Base-by-base conservation (phyloP, 768 basidiomycete species). In the Tricholoma flavovirens region DNA sequence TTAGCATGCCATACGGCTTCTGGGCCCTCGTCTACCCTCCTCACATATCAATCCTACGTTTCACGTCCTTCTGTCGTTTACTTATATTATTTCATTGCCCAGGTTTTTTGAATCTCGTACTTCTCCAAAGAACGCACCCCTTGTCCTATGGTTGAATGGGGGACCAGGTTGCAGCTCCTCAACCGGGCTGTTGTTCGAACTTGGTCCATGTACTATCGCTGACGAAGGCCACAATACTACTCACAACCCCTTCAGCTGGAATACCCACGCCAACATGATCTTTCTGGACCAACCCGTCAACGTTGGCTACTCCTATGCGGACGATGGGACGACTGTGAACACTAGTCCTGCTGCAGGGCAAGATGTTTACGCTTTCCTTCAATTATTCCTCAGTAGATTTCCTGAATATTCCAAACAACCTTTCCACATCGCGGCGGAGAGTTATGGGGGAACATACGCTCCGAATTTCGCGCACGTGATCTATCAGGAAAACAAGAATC, bases 81-180 rank as follows among this genome's bases (percentile, higher is more conserved):
- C 33, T 58, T 15, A 51, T 55, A 51, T 53, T n/a, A 6, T 43
- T 38, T 21, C 15, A 10, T 36, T 14, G 17, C 14, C 19, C 56
- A 90, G 89, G 89, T 93, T 92, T 80, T 93, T 98, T 62, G 95
- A 97, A 72, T 83, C 88, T 1, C 79, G 94, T 33, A 75, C 72
- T 53, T 77, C 82, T 15, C 94, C 96, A 0, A 71, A 79, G 51
- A 76, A 83, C 52, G 93, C 89, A 5, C 95, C 94, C 4, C 78
- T 98, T 2, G 78, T 95, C 8, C 76, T 97, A 48, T 97, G 95
- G 95, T 75, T 92, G n/a, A 92, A 91, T 60, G 90, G 90, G 32
- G 87, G 87, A 11, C 85, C 84, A 19, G 82, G 84, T 8, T 85
- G 83, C 71, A 84, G 82, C 54, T 87, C 84, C 7, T 83, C 86